Percentiles rank a stretch among this genome's conserved stretches.
Conservation (phyloP, 441 rosid species). For the Gossypium davidsonii region DNA sequence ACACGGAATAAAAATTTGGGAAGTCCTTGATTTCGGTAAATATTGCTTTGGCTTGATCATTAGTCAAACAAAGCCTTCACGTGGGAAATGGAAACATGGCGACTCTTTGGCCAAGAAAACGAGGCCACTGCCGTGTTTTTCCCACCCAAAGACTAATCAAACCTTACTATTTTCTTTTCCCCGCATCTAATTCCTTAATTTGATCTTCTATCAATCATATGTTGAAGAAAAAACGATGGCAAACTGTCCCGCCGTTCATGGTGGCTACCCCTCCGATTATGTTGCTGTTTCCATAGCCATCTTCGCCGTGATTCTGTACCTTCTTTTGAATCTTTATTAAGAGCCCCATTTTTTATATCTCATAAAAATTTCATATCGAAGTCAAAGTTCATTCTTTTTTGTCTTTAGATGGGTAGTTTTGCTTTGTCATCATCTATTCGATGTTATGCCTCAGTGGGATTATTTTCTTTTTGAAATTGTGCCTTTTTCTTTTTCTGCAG, state of each 20-base stretch:
- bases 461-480: not conserved
- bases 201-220: not conserved
- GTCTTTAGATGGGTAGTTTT: not conserved
- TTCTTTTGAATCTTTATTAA: conserved; percentile 1
- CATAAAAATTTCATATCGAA: not conserved
- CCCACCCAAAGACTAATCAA: not conserved
- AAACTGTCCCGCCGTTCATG: conserved; percentile 40
- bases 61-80: not conserved
- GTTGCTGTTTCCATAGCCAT: conserved; percentile 51
- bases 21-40: conserved; percentile 5
- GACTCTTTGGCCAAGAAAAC: not conserved
- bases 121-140: not conserved
- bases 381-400: not conserved
- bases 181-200: not conserved
- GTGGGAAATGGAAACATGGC: conserved; percentile 7
- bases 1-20: not conserved
- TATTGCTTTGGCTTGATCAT: not conserved
- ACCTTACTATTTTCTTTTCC: not conserved
- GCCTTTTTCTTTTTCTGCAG: conserved; percentile 28
- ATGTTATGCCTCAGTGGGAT: conserved; percentile 9
- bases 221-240: conserved; percentile 31
- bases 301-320: conserved; percentile 51
- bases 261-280: conserved; percentile 86
- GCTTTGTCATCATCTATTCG: conserved; percentile 18
- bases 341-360: not conserved